Base-by-base conservation (phyloP, 2,329 filamentous ascomycete genomes). In the Apiospora koreana region DNA sequence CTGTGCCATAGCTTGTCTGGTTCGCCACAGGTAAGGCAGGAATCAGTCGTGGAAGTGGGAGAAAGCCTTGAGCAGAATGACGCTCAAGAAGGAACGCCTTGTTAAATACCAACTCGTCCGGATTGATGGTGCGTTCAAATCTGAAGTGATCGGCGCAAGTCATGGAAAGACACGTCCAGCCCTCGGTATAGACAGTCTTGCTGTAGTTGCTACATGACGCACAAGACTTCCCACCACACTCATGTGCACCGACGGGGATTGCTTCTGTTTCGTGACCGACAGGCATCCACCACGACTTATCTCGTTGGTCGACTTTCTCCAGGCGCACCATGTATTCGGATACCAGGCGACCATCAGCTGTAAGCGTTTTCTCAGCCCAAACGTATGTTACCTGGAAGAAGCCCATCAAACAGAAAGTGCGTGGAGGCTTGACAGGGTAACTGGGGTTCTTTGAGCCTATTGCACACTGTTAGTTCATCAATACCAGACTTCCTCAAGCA, bases 341-440 rank as follows among this genome's bases (percentile, higher is more conserved):
- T 7, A 79, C 72, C 0, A 70, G 45, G 1, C 70, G 46, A 0
- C 85, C 83, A 1, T 78, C 79, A 2, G 77, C 78, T 1, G 82
- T 77, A 0, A 80, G 72, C 5, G 81, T 81, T 71, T 84, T 86
- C 74, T 95, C 92, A 14, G 80, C 83, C 92, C 92, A 95, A 0
- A 94, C 83, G 66, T 91, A 83, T 0, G 91, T 92, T 16, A 93
- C 82, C 66, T 90, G 88, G 77, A 93, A 94, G 78, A 86, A 90
- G n/a, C 85, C 91, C 54, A 94, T 82, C 0, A 94, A 88, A 69
- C 87, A 89, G 75, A 90, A 94, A 0, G 85, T 81, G 70, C 91
- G 84, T 0, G 87, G 86, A 9, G 91, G 81, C 35, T 83, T 80
- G 1, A 83, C 84, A 23, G 4, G 69, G 54, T 35, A 42, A 46